Evolutionary conservation across 352 stramenopile genomes (phyloP).

Genomic region (Globisporangium ultimum): DNA sequence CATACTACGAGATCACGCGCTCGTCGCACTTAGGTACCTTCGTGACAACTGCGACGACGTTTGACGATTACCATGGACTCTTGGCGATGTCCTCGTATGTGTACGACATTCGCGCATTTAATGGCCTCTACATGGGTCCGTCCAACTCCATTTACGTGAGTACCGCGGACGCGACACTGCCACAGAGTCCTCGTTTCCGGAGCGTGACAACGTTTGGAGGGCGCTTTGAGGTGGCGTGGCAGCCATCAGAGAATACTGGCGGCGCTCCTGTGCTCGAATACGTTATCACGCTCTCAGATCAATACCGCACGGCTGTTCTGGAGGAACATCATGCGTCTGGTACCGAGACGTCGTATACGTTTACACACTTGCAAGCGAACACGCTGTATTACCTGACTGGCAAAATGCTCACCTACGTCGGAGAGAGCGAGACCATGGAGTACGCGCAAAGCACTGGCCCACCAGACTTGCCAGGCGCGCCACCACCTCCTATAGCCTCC

Average conservation of each 20-base stretch:
- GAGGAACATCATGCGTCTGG: too few species aligned
- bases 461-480: slow-evolving; percentile 20
- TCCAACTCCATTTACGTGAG: not conserved
- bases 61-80: slow-evolving; percentile 32
- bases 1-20: slow-evolving; percentile 39
- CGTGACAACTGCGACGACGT: slow-evolving; percentile 12
- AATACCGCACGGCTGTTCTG: not conserved
- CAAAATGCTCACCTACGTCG: slow-evolving; percentile 16
- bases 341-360: slow-evolving; percentile 8
- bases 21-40: slow-evolving; percentile 11
- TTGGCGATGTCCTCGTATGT: slow-evolving; percentile 24
- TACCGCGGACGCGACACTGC: slow-evolving; percentile 23
- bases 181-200: slow-evolving; percentile 23
- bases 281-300: slow-evolving; percentile 2
- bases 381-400: slow-evolving; percentile 24
- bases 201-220: slow-evolving; percentile 32
- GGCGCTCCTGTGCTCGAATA: slow-evolving; percentile 34
- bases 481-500: slow-evolving; percentile 12
- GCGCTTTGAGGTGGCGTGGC: slow-evolving; percentile 39
- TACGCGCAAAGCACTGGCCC: slow-evolving; percentile 14
- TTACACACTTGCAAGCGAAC: slow-evolving; percentile 19
- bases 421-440: slow-evolving; percentile 15
- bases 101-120: slow-evolving; percentile 47
- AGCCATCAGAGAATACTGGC: slow-evolving; percentile 31
- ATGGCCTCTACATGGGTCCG: slow-evolving; percentile 26